Evolutionary conservation across 2,329 filamentous ascomycete species (phyloP), one percentile per base, ranked within the genome.

Genomic region (Claviceps spartinae): DNA sequence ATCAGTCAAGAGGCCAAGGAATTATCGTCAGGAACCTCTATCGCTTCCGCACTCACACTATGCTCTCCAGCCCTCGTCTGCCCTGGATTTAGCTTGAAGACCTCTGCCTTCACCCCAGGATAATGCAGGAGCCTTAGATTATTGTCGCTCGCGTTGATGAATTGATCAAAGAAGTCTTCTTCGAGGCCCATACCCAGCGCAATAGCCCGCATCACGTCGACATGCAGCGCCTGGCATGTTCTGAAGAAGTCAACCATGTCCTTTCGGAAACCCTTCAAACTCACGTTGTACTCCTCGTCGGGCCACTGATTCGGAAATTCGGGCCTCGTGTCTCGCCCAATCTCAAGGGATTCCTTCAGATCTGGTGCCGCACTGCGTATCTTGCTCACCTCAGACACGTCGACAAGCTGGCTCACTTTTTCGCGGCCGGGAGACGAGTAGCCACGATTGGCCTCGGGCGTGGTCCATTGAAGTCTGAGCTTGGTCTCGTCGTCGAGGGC

Each of bases 181-280:
- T 82, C 77, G 16, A 93, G 71, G 0, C 77, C 83, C 79, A 95
- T 81, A 0, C 85, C 88, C n/a, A 91, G 69, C 0, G 87, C 88
- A 56, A 95, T 87, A 8, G 88, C 86, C 4, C 84, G 74, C 88
- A 95, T 94, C 20, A 95, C 78, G 56, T 89, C 73, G 30, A 79
- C 72, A 65, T 96, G 86, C 52, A 96, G 66, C 14, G 69, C 64
- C 65, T 88, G 86, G 67, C 88, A 94, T 54, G 75, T 73, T n/a
- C 75, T 74, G 58, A 85, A 86, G 67, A 96, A 96, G 3, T 67
- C 67, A 48, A 82, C 65, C 88, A 95, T 95, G 18, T 75, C 76
- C n/a, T 71, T 61, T 60, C 80, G 83, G 71, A 94, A 94, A 0
- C 75, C 76, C 9, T 59, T 61, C 45, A 76, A 74, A 2, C 70